Evolutionary conservation across 169 alveolate species (phyloP), one percentile per base, ranked within the genome.

Genomic region (Cryptosporidium parvum): DNA sequence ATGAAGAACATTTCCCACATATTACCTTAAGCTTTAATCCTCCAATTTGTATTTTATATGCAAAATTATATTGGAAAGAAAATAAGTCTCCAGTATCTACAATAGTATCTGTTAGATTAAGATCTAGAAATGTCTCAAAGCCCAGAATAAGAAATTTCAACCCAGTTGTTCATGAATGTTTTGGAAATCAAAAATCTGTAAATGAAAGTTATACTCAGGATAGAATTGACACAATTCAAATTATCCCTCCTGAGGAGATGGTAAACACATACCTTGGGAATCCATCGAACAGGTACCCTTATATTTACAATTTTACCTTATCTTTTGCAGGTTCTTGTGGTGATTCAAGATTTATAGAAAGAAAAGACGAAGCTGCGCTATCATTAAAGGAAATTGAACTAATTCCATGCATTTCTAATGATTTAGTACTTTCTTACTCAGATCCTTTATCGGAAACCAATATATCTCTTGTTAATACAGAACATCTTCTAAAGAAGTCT

Each of bases 161-260:
- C 39, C 80, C 73, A n/a, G n/a, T 31, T 14, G 42, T 65, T 33
- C 89, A 80, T 58, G 56, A 59, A 4, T 80, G 89, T 33, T 16
- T 26, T 58, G 42, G 58, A 14, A 16, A 0, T 26, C 21, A n/a
- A 26, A 31, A 10, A 2, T n/a, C 6, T 70, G 65, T 26, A 45
- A 68, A 68, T 58, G 9, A 37, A 10, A 33, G 35, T 33, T 68
- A 68, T 68, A 37, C 75, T 68, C 65, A 29, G 10, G 89, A 62
- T 1, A 80, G 89, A 48, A 51, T 62, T 3, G 89, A 80, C 29
- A 80, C 75, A 21, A 44, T 80, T 3, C 89, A 58, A 35, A 80
- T 80, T 23, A 26, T 80, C 42, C 89, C 89, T 26, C 89, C 89
- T n/a, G 89, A 80, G 35, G 89, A 80, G 62, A 37, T 80, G 68